Conservation (phyloP, 2,329 filamentous ascomycete species). For the Kalmusia sp. region DNA sequence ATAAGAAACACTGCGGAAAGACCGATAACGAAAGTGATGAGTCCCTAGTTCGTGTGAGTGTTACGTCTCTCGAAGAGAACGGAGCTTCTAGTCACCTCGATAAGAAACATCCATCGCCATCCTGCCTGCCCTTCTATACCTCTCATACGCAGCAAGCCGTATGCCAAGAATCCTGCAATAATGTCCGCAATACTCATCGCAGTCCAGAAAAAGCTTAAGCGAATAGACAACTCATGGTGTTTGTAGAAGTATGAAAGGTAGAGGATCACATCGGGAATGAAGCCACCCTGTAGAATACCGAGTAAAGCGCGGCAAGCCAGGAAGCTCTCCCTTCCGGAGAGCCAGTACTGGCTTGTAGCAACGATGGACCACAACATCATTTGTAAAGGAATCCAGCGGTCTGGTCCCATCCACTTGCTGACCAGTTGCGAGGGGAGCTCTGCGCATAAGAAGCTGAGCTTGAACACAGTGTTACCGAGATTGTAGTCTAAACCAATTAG, state of each 20-base stretch:
- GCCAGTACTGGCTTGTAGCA: slow-evolving; percentile 67
- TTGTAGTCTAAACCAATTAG: slow-evolving; percentile 22
- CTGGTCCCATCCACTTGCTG: slow-evolving; percentile 31
- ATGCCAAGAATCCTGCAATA: slow-evolving; percentile 44
- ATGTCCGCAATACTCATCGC: slow-evolving; percentile 39
- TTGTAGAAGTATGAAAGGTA: slow-evolving; percentile 63
- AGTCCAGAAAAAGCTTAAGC: slow-evolving; percentile 52
- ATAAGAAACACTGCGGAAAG: slow-evolving; percentile 25
- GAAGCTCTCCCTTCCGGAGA: slow-evolving; percentile 54
- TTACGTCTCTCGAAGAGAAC: background rate
- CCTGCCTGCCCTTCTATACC: slow-evolving; percentile 48
- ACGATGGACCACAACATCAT: slow-evolving; percentile 51
- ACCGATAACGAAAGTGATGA: slow-evolving; percentile 24
- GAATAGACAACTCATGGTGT: slow-evolving; percentile 46
- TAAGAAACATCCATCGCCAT: slow-evolving; percentile 52
- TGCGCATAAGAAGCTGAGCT: slow-evolving; percentile 25
- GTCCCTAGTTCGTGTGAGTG: slow-evolving; percentile 15
- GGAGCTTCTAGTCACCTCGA: slow-evolving; percentile 48
- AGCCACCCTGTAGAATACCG: slow-evolving; percentile 52
- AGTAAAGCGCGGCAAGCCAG: slow-evolving; percentile 46
- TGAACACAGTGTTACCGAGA: slow-evolving; percentile 29
- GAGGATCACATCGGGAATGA: slow-evolving; percentile 67
- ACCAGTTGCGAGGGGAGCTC: slow-evolving; percentile 34
- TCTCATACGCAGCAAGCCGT: slow-evolving; percentile 46
- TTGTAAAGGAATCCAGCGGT: slow-evolving; percentile 52